These are phyloP conservation scores for Plasmodium reichenowi DNA, from an alignment of 169 alveolate genomes.

Conservation along the genomic window DNA sequence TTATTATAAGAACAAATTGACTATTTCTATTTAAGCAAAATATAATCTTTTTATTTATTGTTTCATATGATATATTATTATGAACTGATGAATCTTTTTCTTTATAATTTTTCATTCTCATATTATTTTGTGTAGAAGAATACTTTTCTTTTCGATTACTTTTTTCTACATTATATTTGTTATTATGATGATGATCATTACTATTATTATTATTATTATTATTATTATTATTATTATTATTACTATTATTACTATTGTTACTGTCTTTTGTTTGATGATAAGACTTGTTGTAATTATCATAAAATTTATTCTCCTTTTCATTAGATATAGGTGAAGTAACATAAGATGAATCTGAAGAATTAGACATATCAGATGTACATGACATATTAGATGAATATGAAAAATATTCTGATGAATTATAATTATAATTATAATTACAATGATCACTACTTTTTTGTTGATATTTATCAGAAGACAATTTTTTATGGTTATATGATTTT, in stretches of 20 bases:
- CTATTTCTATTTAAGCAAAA: constrained; percentile 58
- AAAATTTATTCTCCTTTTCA: no score
- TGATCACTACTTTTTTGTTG: no score
- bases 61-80: constrained; percentile 8
- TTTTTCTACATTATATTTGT: background rate
- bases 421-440: no score
- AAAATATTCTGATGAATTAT: no score
- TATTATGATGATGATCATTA: background rate
- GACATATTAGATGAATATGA: no score
- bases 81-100: background rate
- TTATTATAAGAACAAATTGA: constrained; percentile 65
- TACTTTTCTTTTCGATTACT: background rate
- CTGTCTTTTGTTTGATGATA: no score
- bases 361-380: background rate
- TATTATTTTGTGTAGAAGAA: background rate
- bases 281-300: no score
- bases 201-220: background rate
- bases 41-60: constrained; percentile 40
- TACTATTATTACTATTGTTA: no score
- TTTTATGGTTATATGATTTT: background rate
- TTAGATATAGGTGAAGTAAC: constrained; percentile 3
- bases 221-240: no score
- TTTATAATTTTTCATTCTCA: background rate
- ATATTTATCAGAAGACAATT: background rate
- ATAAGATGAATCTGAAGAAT: constrained; percentile 18